Base-by-base conservation (phyloP, 768 basidiomycete species). In the Trametes maxima region DNA sequence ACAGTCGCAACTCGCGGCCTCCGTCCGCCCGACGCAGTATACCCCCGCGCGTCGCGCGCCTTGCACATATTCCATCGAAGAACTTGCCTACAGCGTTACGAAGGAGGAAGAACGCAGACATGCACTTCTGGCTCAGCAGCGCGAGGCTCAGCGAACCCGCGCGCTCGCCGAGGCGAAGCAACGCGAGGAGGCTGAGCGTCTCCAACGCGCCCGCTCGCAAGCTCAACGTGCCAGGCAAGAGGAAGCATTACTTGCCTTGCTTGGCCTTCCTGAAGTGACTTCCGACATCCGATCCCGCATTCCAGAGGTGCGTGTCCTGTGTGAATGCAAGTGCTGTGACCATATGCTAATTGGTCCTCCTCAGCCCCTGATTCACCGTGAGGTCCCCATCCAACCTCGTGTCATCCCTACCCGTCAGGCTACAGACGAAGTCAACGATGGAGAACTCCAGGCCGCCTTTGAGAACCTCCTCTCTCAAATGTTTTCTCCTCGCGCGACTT, bases 81-180 rank as follows among this genome's bases (percentile, higher is more conserved):
- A 59, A 16, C 47, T 58, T 7, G 24, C 50, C 25, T 53, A 46
- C 24, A 44, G 50, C 50, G 62, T 59, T 3, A 17, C 22, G 28
- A 37, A 43, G 35, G 49, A 62, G 17, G 60, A 67, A 22, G 56
- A 67, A 33, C 62, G 53, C 37, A 47, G 50, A 11, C 57, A 50
- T 5, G n/a, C 24, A 5, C 42, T 54, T 6, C 51, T 59, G 3
- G 51, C 59, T 28, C 64, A 48, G 13, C 56, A 65, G 22, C 64
- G 60, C 43, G 60, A 62, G 35, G 47, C 45, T 14, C 48, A 54
- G 42, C 55, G 54, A 2, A 21, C 21, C 5, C 54, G 36, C 11
- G 56, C 48, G 5, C 56, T 50, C 25, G 56, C 54, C 1, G 45
- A 58, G n/a, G 45, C 42, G 2, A 14, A 8, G 16, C 48, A 44